Evolutionary conservation across 441 rosid species (phyloP), one percentile per base, ranked within the genome.

Genomic region (Eutrema salsugineum): DNA sequence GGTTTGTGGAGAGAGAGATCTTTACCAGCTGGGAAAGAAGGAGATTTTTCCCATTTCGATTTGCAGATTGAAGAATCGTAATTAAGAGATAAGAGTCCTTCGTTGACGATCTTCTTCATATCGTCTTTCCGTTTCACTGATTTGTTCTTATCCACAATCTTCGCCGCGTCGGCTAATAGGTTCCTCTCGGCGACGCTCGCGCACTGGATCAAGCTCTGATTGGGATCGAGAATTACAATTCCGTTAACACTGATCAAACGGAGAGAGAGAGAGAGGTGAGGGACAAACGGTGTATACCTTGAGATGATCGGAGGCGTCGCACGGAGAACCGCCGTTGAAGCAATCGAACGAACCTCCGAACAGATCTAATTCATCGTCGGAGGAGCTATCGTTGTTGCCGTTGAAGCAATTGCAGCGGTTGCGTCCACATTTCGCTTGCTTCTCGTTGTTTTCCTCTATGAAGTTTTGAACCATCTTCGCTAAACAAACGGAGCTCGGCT

Each of bases 351-450:
- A 83, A 42, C 80, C 78, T 17, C 79, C 82, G 51, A 88, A 83
- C 16, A 81, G 77, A 72, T 90, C 93, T 30, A 79, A 72, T 56
- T 90, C 99, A 55, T 94, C 98, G 49, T 90, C 93, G 63, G 96
- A 92, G 35, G 93, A 94, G 82, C 90, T 88, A 55, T 88, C 97
- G 40, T 81, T 87, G 66, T 76, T 77, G 49, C 90, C 91, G 79
- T 90, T 90, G 59, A 94, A 94, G 93, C 98, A 92, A 75, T 88
- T 90, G 85, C 96, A 88, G 77, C 99, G 89, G 49, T 85, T 85
- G 56, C 93, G 86, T 75, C 88, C 87, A 56, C 87, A 83, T 78
- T 86, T 82, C 1, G 85, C 83, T 74, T 83, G 90, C 84, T 88
- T 92, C 83, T 94, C 97, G 83, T 78, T 86, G 74, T 77, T 81